Base-by-base conservation (phyloP, 2,329 filamentous ascomycete species). In the Botryotinia calthae region DNA sequence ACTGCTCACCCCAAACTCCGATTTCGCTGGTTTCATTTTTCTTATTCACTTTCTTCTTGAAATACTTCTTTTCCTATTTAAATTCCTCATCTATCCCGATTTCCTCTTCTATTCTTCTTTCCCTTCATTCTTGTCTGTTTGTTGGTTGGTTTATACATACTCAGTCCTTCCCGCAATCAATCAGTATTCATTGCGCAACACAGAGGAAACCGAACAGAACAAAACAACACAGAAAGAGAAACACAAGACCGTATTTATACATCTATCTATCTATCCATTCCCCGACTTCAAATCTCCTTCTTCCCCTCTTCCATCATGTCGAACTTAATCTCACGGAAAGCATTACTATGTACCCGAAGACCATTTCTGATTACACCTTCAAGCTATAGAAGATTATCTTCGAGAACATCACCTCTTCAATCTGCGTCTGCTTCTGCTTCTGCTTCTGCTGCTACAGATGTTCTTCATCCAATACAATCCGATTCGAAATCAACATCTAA, bases 341-440 rank as follows among this genome's bases (percentile, higher is more conserved):
- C 58, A 42, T 28, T 54, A 54, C 25, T 63, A 31, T 70, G 42
- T 34, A 51, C 68, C 7, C 62, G 25, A 14, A 62, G 46, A 40
- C 18, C 56, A 42, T 54, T 63, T 18, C 28, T 70, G 22, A 18
- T 51, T 63, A 31, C 40, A 10, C 61, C 61, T 44, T 64, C 58
- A 37, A 40, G 42, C 22, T 70, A 70, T 16, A 75, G 78, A 75
- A 62, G 31, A 4, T 68, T 79, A 37, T 79, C 79, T 28, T 80
- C 78, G 4, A 72, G 74, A 66, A 76, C 76, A 54, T 40, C 74
- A 12, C 75, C 77, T 71, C 31, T 66, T 34, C 70, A 71, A 66
- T 71, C 70, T 25, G 46, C 70, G 22, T 58, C 71, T 25, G 65
- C 76, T 31, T 58, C 71, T 28, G 63, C 76, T 62, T 58, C 71